phyloP scores from a whole-genome alignment of 2,329 filamentous ascomycete species.

The Aureobasidium lini region DNA sequence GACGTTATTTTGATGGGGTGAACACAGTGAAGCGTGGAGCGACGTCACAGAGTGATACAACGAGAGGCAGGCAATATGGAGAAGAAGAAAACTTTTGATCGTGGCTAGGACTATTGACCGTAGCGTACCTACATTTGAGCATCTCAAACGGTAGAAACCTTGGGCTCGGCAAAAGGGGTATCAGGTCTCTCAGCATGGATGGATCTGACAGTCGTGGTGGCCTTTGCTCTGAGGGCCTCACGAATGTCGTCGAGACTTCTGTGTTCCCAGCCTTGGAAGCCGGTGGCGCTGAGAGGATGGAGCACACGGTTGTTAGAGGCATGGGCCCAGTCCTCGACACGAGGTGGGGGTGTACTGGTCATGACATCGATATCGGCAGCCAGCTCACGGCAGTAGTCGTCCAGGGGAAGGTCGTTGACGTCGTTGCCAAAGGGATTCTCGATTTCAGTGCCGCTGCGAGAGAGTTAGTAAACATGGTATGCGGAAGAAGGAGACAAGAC shows the following conservation, averaged over 20 bases:
- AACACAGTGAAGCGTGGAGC: background rate
- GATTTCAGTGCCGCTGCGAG: slow-evolving; percentile 65
- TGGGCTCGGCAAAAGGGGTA: slow-evolving; percentile 13
- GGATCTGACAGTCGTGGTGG: slow-evolving; percentile 22
- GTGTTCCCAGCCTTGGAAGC: slow-evolving; percentile 31
- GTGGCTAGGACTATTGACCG: background rate
- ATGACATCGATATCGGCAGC: slow-evolving; percentile 68
- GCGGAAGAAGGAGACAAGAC: background rate
- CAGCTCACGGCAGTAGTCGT: slow-evolving; percentile 68
- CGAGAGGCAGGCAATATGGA: background rate
- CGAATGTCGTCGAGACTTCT: slow-evolving; percentile 35
- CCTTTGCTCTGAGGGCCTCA: slow-evolving; percentile 37
- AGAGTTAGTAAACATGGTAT: slow-evolving; percentile 23
- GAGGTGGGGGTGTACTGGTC: slow-evolving; percentile 49
- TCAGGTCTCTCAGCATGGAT: slow-evolving; percentile 21
- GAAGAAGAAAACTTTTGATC: background rate
- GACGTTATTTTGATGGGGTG: no score
- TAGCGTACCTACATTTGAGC: background rate
- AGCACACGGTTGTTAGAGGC: slow-evolving; percentile 46
- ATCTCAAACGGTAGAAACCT: slow-evolving; percentile 1
- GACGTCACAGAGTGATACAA: background rate
- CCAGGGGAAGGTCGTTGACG: slow-evolving; percentile 73
- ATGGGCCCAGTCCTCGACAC: slow-evolving; percentile 45
- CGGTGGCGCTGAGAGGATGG: slow-evolving; percentile 46
- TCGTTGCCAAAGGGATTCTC: slow-evolving; percentile 81